Evolutionary conservation across 768 basidiomycete species (phyloP).

Genomic region (Psilocybe cyanescens): DNA sequence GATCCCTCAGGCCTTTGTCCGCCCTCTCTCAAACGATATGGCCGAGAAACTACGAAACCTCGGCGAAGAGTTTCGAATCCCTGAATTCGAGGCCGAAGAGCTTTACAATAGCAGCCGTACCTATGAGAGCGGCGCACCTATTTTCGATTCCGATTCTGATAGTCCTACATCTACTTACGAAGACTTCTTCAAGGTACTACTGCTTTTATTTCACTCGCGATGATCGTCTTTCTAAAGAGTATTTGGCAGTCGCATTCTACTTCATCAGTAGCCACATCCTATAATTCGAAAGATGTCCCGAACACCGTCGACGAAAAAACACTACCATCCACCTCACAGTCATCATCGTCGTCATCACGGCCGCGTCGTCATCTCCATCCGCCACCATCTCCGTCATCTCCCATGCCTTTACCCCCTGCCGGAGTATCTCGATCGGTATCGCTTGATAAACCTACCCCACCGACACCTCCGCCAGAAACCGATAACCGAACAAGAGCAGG

Average conservation of each 20-base stretch:
- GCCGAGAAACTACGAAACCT: constrained; percentile 49
- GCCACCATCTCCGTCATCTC: constrained; percentile 42
- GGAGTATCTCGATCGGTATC: constrained; percentile 19
- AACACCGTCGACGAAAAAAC: constrained; percentile 4
- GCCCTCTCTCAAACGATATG: constrained; percentile 53
- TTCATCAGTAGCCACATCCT: constrained; percentile 7
- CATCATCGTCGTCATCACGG: constrained; percentile 8
- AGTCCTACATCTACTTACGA: constrained; percentile 14
- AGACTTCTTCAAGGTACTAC: constrained; percentile 14
- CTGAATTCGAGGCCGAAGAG: constrained; percentile 52
- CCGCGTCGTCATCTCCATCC: constrained; percentile 28
- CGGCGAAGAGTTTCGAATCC: constrained; percentile 46
- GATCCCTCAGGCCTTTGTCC: constrained; percentile 77
- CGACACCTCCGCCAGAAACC: constrained; percentile 26
- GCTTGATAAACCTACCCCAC: constrained; percentile 38
- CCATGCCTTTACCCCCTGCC: constrained; percentile 40
- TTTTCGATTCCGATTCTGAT: constrained; percentile 22
- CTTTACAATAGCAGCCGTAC: constrained; percentile 43
- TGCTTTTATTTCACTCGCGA: not conserved
- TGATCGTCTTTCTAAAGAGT: not conserved
- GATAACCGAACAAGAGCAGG: constrained; percentile 27
- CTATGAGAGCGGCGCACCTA: constrained; percentile 30
- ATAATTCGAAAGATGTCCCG: constrained; percentile 10
- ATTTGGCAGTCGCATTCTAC: constrained; percentile 5
- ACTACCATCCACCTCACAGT: constrained; percentile 3